These are phyloP conservation scores for Neurospora terricola DNA, from an alignment of 495 filamentous ascomycete species.

Conservation along the genomic window DNA sequence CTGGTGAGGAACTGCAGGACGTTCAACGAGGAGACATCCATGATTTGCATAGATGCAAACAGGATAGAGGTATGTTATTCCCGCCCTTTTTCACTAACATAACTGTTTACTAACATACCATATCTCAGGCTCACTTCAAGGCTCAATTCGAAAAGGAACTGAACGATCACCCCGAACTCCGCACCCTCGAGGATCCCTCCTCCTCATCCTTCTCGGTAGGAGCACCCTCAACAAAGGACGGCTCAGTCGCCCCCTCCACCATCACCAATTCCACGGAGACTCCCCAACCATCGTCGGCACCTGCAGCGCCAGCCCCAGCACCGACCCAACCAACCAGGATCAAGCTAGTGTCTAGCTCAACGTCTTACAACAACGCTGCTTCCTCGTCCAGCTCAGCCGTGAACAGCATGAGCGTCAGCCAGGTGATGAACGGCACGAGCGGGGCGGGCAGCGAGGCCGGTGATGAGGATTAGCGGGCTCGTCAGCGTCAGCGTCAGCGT, in stretches of 20 bases:
- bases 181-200: slow-evolving; percentile 50
- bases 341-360: slow-evolving; percentile 51
- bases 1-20: slow-evolving; percentile 85
- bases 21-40: slow-evolving; percentile 91
- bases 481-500: neutral
- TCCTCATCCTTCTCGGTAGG: neutral
- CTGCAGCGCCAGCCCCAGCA: slow-evolving; percentile 10
- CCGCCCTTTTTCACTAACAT: neutral
- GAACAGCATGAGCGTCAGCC: slow-evolving; percentile 24
- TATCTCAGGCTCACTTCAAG: slow-evolving; percentile 52
- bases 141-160: slow-evolving; percentile 60
- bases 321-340: slow-evolving; percentile 30
- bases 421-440: slow-evolving; percentile 29
- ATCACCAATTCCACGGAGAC: slow-evolving; percentile 46
- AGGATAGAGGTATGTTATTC: slow-evolving; percentile 64
- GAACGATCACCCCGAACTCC: slow-evolving; percentile 60
- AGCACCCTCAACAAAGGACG: slow-evolving; percentile 42
- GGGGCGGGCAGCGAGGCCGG: slow-evolving; percentile 26
- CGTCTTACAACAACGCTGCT: slow-evolving; percentile 4
- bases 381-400: slow-evolving; percentile 16
- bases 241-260: slow-evolving; percentile 55
- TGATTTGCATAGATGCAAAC: slow-evolving; percentile 86
- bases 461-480: slow-evolving; percentile 28
- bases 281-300: slow-evolving; percentile 43
- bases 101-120: slow-evolving; percentile 17